These are phyloP conservation scores for Prunus yedoensis DNA, from an alignment of 331 rosid species.

Conservation along the genomic window DNA sequence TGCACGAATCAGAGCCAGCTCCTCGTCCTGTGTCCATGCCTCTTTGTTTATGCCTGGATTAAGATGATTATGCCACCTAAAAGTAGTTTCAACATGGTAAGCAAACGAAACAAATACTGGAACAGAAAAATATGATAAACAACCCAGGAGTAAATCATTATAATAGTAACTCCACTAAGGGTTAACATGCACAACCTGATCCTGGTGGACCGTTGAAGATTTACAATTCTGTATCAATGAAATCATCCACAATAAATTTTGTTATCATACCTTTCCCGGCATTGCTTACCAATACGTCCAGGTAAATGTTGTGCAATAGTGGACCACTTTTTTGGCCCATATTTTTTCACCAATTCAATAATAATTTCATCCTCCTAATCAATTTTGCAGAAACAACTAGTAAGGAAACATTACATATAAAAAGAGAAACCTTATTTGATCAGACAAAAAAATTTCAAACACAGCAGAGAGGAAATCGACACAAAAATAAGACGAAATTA, in stretches of 20 bases:
- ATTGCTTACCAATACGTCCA: slow-evolving; percentile 99
- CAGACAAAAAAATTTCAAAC: background rate
- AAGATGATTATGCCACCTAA: slow-evolving; percentile 99
- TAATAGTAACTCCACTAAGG: background rate
- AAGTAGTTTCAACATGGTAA: slow-evolving; percentile 25
- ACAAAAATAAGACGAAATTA: background rate
- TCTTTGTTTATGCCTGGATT: slow-evolving; percentile 96
- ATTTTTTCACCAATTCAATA: slow-evolving; percentile 68
- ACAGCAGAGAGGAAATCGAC: background rate
- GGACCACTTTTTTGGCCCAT: slow-evolving; percentile 98
- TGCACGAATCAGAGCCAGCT: slow-evolving; percentile 86
- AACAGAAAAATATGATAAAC: background rate
- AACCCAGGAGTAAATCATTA: background rate
- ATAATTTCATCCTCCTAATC: slow-evolving; percentile 90
- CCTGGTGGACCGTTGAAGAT: background rate
- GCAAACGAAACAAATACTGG: slow-evolving; percentile 9
- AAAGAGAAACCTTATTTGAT: slow-evolving; percentile 6
- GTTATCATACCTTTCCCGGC: slow-evolving; percentile 88
- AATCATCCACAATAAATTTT: background rate
- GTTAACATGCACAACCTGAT: slow-evolving; percentile 2
- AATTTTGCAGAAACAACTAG: slow-evolving; percentile 26
- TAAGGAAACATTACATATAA: slow-evolving; percentile 20
- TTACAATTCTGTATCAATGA: background rate
- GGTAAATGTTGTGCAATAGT: slow-evolving; percentile 93
- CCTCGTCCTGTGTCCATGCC: slow-evolving; percentile 99